These are phyloP conservation scores for Talinum fruticosum DNA, from an alignment of 148 eudicot genomes.

Conservation along the genomic window DNA sequence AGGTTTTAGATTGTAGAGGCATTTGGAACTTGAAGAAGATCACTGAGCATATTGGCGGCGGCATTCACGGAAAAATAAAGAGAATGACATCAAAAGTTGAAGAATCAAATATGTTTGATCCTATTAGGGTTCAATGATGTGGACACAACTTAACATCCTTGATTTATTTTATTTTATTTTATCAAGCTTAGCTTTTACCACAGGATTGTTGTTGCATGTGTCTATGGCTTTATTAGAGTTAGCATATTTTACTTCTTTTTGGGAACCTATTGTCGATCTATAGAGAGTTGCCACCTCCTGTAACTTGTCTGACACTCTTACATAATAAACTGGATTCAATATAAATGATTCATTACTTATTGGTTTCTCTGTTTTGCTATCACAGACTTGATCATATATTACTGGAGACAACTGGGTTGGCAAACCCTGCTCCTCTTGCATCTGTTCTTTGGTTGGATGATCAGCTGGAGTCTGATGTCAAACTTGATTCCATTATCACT, in stretches of 20 bases:
- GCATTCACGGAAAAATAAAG: neutral
- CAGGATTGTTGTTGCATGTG: neutral
- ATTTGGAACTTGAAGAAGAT: neutral
- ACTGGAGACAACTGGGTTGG: conserved; percentile 95
- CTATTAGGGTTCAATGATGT: neutral
- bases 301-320: neutral
- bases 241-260: neutral
- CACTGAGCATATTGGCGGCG: neutral
- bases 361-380: conserved; percentile 23
- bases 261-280: neutral
- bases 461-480: conserved; percentile 84
- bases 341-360: neutral
- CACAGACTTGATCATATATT: conserved; percentile 91
- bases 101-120: neutral
- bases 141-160: neutral
- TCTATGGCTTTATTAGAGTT: neutral
- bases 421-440: conserved; percentile 98
- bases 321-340: neutral
- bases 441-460: conserved; percentile 98
- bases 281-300: neutral
- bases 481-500: conserved; percentile 87
- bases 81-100: neutral
- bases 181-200: neutral
- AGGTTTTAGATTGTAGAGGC: neutral
- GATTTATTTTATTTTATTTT: neutral